These are phyloP conservation scores for Penicillium sp. DNA, from an alignment of 2,329 filamentous ascomycete genomes.

Conservation along the genomic window DNA sequence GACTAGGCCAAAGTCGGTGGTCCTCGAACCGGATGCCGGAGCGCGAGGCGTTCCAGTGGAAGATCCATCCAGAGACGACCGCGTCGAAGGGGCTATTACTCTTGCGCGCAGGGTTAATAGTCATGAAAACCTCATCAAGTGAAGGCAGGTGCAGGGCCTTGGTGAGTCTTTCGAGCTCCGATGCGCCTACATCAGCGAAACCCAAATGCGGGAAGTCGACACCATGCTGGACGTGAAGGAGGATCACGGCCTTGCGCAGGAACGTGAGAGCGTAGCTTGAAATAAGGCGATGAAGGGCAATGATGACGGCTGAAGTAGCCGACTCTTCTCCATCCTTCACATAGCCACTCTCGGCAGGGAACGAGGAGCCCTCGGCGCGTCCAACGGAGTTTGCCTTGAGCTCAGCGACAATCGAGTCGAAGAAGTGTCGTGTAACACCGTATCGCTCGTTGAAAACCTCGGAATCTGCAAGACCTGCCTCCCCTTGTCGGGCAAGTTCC, in stretches of 20 bases:
- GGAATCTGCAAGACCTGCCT: conserved; percentile 26
- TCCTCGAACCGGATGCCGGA: conserved; percentile 33
- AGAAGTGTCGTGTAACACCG: conserved; percentile 35
- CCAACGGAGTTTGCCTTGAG: conserved; percentile 38
- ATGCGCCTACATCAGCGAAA: conserved; percentile 60
- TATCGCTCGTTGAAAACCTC: conserved; percentile 32
- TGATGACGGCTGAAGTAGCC: conserved; percentile 31
- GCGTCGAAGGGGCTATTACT: conserved; percentile 46
- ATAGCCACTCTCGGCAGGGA: conserved; percentile 38
- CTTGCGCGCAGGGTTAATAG: conserved; percentile 46
- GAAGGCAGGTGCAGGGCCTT: conserved; percentile 72
- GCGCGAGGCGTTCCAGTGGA: conserved; percentile 42
- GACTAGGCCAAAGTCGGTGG: conserved; percentile 43
- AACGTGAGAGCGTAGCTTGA: conserved; percentile 87
- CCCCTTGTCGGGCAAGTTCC: conserved; percentile 31
- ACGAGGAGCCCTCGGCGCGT: conserved; percentile 34
- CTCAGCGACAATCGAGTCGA: conserved; percentile 38
- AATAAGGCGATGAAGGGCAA: conserved; percentile 46
- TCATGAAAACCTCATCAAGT: conserved; percentile 73
- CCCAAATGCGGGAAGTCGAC: conserved; percentile 77
- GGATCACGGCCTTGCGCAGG: conserved; percentile 77
- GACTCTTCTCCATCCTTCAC: conserved; percentile 39
- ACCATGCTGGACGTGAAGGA: conserved; percentile 84
- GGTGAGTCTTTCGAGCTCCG: conserved; percentile 80
- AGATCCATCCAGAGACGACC: conserved; percentile 69